These are phyloP conservation scores for Cryptococcus amylolentus DNA, from an alignment of 1,284 basidiomycete genomes.

Conservation along the genomic window DNA sequence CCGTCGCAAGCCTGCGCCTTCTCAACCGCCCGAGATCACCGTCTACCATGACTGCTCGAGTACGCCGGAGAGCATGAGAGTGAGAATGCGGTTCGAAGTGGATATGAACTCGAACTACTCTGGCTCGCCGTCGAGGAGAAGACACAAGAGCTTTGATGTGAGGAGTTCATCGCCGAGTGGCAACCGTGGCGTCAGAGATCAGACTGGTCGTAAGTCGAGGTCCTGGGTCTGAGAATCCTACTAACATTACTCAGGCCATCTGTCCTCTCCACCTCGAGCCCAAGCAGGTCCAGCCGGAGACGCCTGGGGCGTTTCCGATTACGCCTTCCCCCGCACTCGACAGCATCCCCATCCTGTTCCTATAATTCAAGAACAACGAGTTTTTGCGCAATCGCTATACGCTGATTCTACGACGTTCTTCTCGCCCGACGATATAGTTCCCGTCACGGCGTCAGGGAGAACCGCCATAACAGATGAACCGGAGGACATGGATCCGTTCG, in stretches of 20 bases:
- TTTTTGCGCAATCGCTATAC: conserved; percentile 8
- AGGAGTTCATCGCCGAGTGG: neutral
- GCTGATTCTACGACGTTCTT: conserved; percentile 14
- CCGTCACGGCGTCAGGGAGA: conserved; percentile 2
- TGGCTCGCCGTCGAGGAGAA: conserved; percentile 9
- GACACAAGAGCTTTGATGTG: conserved; percentile 15
- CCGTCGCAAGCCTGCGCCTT: neutral
- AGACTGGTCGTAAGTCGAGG: neutral
- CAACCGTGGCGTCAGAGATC: neutral
- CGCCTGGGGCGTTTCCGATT: neutral
- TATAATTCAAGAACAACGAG: conserved; percentile 4
- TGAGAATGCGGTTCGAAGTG: conserved; percentile 19
- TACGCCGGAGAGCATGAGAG: conserved; percentile 20
- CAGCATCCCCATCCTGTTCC: conserved; percentile 31
- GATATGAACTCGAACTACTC: conserved; percentile 8
- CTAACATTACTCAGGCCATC: conserved; percentile 11
- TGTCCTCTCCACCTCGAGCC: conserved; percentile 15
- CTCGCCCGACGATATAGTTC: conserved; percentile 14
- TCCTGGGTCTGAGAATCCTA: neutral
- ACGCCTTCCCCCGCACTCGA: conserved; percentile 7
- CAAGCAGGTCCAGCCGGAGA: neutral
- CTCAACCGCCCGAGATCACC: conserved; percentile 4
- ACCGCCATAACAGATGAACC: conserved; percentile 2
- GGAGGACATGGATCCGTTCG: conserved; percentile 22
- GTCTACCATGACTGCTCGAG: conserved; percentile 9